Evolutionary conservation across 169 alveolate species (phyloP).

Genomic region (Plasmodium falciparum): DNA sequence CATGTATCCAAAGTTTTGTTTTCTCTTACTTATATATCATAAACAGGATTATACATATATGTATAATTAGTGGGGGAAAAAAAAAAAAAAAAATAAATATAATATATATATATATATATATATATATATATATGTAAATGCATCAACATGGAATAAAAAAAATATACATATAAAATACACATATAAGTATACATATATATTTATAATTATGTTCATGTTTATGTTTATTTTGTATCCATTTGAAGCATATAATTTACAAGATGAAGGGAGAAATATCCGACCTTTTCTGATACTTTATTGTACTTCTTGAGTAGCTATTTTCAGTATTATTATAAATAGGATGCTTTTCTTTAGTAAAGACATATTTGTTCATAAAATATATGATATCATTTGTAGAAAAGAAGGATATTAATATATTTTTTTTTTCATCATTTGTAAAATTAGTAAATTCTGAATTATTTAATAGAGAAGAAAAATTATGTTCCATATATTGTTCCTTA

Average conservation of each 20-base stretch:
- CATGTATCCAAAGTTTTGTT: no score
- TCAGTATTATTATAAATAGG: conserved; percentile 17
- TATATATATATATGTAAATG: no score
- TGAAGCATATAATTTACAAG: conserved; percentile 22
- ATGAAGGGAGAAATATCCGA: conserved; percentile 74
- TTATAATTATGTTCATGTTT: no score
- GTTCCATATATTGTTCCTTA: conserved; percentile 54
- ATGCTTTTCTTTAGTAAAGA: conserved; percentile 47
- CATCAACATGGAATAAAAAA: no score
- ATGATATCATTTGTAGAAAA: conserved; percentile 62
- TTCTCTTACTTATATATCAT: no score
- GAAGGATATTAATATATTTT: conserved; percentile 53
- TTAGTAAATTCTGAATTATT: conserved; percentile 40
- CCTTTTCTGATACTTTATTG: conserved; percentile 25
- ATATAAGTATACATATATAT: no score
- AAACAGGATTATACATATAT: no score
- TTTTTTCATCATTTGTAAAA: conserved; percentile 73
- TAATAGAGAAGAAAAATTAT: conserved; percentile 51
- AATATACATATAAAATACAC: no score
- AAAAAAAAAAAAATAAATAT: no score
- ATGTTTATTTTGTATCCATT: no score
- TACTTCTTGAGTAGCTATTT: conserved; percentile 46
- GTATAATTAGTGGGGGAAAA: no score
- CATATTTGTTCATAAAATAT: conserved; percentile 31
- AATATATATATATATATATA: no score